phyloP scores from a whole-genome alignment of 192 early-diverging fungal species.

The Backusella morwellensis region DNA sequence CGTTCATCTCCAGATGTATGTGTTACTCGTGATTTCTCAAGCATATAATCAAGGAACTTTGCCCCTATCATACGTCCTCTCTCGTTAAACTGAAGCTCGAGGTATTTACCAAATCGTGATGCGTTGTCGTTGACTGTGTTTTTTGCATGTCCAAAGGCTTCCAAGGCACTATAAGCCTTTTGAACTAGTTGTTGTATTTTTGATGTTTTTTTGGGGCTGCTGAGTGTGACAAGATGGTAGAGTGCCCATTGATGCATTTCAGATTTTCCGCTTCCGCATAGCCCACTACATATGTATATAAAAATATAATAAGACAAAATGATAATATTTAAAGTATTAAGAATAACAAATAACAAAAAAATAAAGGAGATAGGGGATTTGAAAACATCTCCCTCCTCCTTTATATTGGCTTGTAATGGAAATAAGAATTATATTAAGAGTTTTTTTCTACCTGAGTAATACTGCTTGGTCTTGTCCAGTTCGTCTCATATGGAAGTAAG shows the following conservation, averaged over 20 bases:
- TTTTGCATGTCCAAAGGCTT: conserved; percentile 86
- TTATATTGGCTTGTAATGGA: background rate
- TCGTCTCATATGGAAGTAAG: conserved; percentile 86
- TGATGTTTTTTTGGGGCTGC: conserved; percentile 65
- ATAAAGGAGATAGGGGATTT: conserved; percentile 1
- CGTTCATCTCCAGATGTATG: conserved; percentile 62
- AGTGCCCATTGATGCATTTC: conserved; percentile 68
- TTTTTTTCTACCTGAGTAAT: conserved; percentile 70
- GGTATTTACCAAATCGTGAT: conserved; percentile 76
- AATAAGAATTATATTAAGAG: background rate
- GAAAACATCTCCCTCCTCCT: background rate
- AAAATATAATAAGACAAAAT: conserved; percentile 1
- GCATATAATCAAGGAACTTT: conserved; percentile 80
- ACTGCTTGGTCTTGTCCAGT: conserved; percentile 89
- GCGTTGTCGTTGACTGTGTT: conserved; percentile 69
- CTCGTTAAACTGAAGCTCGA: conserved; percentile 87
- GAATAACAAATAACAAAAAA: conserved; percentile 4
- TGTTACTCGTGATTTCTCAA: conserved; percentile 80
- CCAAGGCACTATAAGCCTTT: conserved; percentile 69
- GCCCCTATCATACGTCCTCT: conserved; percentile 85
- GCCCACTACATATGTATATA: conserved; percentile 21
- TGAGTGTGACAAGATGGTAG: conserved; percentile 65
- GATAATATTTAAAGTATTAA: background rate
- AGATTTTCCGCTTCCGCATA: conserved; percentile 33
- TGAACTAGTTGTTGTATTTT: conserved; percentile 63